phyloP scores from a whole-genome alignment of 768 basidiomycete genomes.

The Lactarius indigo region DNA sequence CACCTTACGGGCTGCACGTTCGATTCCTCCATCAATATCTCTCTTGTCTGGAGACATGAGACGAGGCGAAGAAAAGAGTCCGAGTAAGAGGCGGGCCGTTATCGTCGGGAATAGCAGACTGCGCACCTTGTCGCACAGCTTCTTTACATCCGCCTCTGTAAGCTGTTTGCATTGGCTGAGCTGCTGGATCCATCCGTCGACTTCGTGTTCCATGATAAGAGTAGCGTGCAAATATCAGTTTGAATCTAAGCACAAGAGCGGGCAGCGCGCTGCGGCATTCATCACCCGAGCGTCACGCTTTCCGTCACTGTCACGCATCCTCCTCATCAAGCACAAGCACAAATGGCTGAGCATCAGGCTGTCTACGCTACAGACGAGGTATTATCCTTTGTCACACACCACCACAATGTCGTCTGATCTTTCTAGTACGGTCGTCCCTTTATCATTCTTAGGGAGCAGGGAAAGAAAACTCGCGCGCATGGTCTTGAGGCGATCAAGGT shows the following conservation, averaged over 20 bases:
- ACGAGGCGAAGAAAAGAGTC: slow-evolving; percentile 14
- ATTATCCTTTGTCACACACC: background rate
- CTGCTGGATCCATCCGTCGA: slow-evolving; percentile 96
- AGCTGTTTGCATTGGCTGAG: slow-evolving; percentile 97
- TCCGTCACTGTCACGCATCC: slow-evolving; percentile 15
- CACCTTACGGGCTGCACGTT: slow-evolving; percentile 98
- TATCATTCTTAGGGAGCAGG: slow-evolving; percentile 94
- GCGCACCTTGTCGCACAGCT: slow-evolving; percentile 96
- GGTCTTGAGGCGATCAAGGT: slow-evolving; percentile 96
- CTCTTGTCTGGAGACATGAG: slow-evolving; percentile 67
- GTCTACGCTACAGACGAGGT: slow-evolving; percentile 89
- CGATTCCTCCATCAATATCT: slow-evolving; percentile 98
- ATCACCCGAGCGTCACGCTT: slow-evolving; percentile 12
- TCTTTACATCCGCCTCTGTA: slow-evolving; percentile 92
- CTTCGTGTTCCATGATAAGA: slow-evolving; percentile 57
- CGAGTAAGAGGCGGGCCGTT: slow-evolving; percentile 29
- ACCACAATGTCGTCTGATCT: slow-evolving; percentile 12
- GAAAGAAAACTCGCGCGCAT: slow-evolving; percentile 86
- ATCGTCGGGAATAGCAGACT: slow-evolving; percentile 30
- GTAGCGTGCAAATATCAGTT: slow-evolving; percentile 19
- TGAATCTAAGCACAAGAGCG: slow-evolving; percentile 18
- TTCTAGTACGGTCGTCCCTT: slow-evolving; percentile 90
- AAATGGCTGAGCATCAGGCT: slow-evolving; percentile 52
- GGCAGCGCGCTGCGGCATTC: slow-evolving; percentile 1
- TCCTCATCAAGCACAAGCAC: background rate